Conservation (phyloP, 2,329 filamentous ascomycete genomes). For the Thielaviopsis ethacetica region DNA sequence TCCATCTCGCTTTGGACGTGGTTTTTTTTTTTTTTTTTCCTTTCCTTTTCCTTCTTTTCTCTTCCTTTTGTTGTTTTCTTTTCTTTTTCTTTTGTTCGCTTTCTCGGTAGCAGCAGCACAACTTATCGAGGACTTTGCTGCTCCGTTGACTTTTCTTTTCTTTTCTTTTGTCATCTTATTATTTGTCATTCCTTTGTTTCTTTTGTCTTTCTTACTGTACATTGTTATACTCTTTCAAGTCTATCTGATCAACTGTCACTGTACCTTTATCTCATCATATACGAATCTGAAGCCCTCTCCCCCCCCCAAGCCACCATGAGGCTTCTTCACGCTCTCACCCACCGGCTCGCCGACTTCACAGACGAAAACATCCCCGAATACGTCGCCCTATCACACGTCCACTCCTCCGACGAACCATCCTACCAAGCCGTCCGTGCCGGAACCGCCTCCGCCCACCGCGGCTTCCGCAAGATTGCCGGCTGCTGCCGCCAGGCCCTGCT, state of each 20-base stretch:
- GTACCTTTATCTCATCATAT: too few species aligned
- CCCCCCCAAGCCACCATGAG: conserved; percentile 10
- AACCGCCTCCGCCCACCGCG: conserved; percentile 1
- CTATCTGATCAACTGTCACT: too few species aligned
- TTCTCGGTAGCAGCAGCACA: too few species aligned
- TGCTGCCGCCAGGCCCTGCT: conserved; percentile 13
- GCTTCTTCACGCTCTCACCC: conserved; percentile 7
- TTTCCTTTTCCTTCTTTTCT: neutral
- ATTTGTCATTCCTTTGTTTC: neutral
- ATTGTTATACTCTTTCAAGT: too few species aligned
- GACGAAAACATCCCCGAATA: conserved; percentile 15
- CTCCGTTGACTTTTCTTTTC: neutral
- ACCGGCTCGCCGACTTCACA: conserved; percentile 7
- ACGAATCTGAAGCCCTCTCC: too few species aligned
- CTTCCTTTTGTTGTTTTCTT: neutral
- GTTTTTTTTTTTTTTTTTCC: neutral
- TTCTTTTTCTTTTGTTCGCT: neutral
- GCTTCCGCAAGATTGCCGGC: conserved; percentile 14
- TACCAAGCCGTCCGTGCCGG: conserved; percentile 14
- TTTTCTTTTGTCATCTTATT: neutral
- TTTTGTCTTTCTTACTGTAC: too few species aligned
- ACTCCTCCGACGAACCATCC: conserved; percentile 17
- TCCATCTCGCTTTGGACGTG: neutral
- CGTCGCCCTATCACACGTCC: conserved; percentile 20
- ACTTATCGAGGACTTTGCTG: too few species aligned